Percentiles rank a stretch among this genome's conserved stretches.
Conservation (phyloP, 2,329 filamentous ascomycete genomes). For the Coniella vitis region DNA sequence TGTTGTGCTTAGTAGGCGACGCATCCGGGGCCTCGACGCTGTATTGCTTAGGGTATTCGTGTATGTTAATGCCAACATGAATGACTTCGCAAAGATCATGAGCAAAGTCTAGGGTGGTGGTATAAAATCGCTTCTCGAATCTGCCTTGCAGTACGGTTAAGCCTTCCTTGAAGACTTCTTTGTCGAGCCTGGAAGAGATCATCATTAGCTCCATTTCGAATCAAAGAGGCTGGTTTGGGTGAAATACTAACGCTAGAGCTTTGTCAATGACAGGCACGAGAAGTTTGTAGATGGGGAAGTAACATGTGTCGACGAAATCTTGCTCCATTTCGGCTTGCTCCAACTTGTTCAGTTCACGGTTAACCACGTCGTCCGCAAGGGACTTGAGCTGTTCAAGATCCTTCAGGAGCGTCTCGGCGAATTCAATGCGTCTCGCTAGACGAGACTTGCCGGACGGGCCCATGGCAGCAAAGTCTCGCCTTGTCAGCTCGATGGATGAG, state of each 20-base stretch:
- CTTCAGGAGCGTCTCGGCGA: conserved; percentile 66
- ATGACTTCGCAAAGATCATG: conserved; percentile 51
- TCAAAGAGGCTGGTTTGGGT: neutral
- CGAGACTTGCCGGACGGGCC: conserved; percentile 74
- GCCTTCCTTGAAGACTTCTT: conserved; percentile 49
- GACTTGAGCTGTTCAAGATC: conserved; percentile 72
- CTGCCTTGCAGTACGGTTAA: conserved; percentile 43
- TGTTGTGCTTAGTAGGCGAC: conserved; percentile 44
- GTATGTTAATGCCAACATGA: conserved; percentile 42
- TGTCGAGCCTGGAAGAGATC: conserved; percentile 49
- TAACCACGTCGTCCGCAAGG: conserved; percentile 63
- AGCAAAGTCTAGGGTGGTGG: conserved; percentile 49
- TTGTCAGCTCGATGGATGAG: conserved; percentile 93
- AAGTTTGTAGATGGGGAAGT: conserved; percentile 78
- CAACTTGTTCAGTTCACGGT: conserved; percentile 71
- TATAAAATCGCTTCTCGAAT: conserved; percentile 51
- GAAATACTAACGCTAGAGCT: conserved; percentile 64
- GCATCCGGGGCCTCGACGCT: conserved; percentile 33
- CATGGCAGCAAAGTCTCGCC: conserved; percentile 94
- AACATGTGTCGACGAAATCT: conserved; percentile 78
- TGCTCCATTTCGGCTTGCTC: conserved; percentile 69
- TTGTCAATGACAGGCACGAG: conserved; percentile 74
- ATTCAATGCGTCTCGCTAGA: conserved; percentile 77
- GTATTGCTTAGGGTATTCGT: conserved; percentile 23
- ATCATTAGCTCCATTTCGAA: conserved; percentile 29